Conservation (phyloP, 75 land plant genomes). For the Pinus albicaulis region DNA sequence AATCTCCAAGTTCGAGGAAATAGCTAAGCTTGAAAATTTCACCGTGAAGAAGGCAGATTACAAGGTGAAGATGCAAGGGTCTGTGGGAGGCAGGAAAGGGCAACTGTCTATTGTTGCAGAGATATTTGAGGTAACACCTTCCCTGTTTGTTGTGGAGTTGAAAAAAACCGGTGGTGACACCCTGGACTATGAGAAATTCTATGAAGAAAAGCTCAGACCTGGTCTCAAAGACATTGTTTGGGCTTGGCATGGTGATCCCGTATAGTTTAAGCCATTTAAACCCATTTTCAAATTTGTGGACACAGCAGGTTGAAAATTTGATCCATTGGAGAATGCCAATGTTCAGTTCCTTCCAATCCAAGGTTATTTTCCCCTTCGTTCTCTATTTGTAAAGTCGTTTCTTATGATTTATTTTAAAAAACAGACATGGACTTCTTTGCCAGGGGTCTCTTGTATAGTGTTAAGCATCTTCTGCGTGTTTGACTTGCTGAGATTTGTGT, state of each 20-base stretch:
- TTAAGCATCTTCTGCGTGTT: too few relatives aligned
- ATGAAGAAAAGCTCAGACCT: constrained; percentile 47
- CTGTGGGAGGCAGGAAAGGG: constrained; percentile 50
- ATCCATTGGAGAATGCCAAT: too few relatives aligned
- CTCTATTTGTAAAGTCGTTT: too few relatives aligned
- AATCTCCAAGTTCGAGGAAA: constrained; percentile 64
- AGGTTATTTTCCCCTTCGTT: too few relatives aligned
- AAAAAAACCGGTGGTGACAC: constrained; percentile 57
- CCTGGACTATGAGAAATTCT: constrained; percentile 37
- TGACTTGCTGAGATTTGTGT: too few relatives aligned
- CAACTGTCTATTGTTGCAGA: constrained; percentile 45
- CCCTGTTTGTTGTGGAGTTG: constrained; percentile 55
- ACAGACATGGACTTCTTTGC: too few relatives aligned
- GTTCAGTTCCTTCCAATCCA: too few relatives aligned
- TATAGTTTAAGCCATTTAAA: too few relatives aligned
- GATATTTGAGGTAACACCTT: constrained; percentile 67
- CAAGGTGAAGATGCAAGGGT: constrained; percentile 42
- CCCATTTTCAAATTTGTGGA: too few relatives aligned
- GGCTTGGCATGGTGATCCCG: constrained; percentile 25
- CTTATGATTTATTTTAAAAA: too few relatives aligned
- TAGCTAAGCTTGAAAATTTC: constrained; percentile 34
- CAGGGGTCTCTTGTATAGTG: too few relatives aligned
- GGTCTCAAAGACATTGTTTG: constrained; percentile 56
- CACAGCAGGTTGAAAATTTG: too few relatives aligned
- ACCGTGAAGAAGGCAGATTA: constrained; percentile 44